A percentile compares a stretch with the other conserved stretches of the same genome.
Evolutionary conservation across 768 basidiomycete species (phyloP).

Genomic region (Boletus rex-veris): DNA sequence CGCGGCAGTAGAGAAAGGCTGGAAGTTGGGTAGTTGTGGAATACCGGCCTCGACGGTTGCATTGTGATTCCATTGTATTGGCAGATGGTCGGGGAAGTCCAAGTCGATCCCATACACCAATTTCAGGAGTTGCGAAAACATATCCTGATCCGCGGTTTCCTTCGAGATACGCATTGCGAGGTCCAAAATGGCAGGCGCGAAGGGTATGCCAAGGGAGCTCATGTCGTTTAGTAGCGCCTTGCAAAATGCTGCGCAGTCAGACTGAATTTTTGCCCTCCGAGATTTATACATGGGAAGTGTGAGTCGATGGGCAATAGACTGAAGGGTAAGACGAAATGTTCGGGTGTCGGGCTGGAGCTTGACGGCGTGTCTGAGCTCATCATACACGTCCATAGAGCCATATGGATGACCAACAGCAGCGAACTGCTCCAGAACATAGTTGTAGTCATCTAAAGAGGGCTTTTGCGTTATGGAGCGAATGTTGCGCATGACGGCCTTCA

Average conservation of each 20-base stretch:
- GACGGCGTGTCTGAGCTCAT: slow-evolving; percentile 45
- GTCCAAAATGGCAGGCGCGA: slow-evolving; percentile 63
- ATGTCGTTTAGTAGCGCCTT: slow-evolving; percentile 56
- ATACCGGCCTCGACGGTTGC: slow-evolving; percentile 9
- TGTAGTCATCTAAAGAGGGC: slow-evolving; percentile 60
- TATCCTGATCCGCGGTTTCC: slow-evolving; percentile 50
- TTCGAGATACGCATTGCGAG: slow-evolving; percentile 65
- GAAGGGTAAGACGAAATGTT: slow-evolving; percentile 63
- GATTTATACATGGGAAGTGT: slow-evolving; percentile 49
- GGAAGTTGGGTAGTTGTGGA: slow-evolving; percentile 23
- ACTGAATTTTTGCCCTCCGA: slow-evolving; percentile 35
- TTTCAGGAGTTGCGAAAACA: slow-evolving; percentile 59
- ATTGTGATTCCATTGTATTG: slow-evolving; percentile 27
- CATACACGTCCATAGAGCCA: slow-evolving; percentile 58
- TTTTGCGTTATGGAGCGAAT: slow-evolving; percentile 51
- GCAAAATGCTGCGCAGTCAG: slow-evolving; percentile 46
- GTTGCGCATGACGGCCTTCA: slow-evolving; percentile 65
- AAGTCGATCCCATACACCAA: slow-evolving; percentile 76
- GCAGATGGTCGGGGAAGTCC: slow-evolving; percentile 64
- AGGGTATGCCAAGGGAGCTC: slow-evolving; percentile 43
- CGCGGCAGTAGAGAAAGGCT: slow-evolving; percentile 57
- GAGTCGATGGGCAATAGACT: slow-evolving; percentile 67
- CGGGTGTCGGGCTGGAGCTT: slow-evolving; percentile 48
- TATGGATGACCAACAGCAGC: slow-evolving; percentile 69
- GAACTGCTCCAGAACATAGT: slow-evolving; percentile 72